Evolutionary conservation across 371 early-diverging fungal species (phyloP).

Genomic region (Entomophthora muscae): DNA sequence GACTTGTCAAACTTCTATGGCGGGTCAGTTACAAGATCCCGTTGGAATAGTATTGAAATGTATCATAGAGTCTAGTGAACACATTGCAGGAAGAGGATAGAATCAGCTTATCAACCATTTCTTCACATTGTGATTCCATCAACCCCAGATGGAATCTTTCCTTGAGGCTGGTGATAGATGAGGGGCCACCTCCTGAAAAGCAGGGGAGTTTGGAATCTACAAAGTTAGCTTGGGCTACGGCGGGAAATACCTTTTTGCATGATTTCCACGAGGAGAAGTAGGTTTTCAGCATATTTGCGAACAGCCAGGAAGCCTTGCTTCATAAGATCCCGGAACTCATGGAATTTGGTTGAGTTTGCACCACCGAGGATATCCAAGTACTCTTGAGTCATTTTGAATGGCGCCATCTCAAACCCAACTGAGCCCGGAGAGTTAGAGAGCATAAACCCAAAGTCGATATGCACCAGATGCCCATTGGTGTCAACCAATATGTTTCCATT

Average conservation of each 20-base stretch:
- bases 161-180: conserved; percentile 44
- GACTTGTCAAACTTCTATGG: no score
- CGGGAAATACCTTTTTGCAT: conserved; percentile 49
- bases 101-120: conserved; percentile 79
- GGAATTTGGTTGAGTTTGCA: conserved; percentile 54
- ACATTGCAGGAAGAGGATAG: conserved; percentile 87
- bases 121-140: conserved; percentile 74
- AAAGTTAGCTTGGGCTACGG: conserved; percentile 23
- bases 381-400: conserved; percentile 93
- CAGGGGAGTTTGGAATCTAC: conserved; percentile 75
- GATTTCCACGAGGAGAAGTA: conserved; percentile 72
- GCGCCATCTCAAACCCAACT: conserved; percentile 94
- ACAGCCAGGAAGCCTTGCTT: conserved; percentile 66
- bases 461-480: conserved; percentile 48
- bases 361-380: conserved; percentile 90
- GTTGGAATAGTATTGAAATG: conserved; percentile 96
- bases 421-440: conserved; percentile 93
- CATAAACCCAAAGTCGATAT: conserved; percentile 99
- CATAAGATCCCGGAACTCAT: conserved; percentile 57
- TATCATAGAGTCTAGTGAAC: conserved; percentile 94
- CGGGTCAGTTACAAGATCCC: conserved; percentile 56
- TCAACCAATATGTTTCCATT: conserved; percentile 95
- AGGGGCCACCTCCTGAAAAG: conserved; percentile 46
- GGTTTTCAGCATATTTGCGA: conserved; percentile 62
- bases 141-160: conserved; percentile 73